Conservation (phyloP, 2,329 filamentous ascomycete species). For the Cladorrhinum sp. region DNA sequence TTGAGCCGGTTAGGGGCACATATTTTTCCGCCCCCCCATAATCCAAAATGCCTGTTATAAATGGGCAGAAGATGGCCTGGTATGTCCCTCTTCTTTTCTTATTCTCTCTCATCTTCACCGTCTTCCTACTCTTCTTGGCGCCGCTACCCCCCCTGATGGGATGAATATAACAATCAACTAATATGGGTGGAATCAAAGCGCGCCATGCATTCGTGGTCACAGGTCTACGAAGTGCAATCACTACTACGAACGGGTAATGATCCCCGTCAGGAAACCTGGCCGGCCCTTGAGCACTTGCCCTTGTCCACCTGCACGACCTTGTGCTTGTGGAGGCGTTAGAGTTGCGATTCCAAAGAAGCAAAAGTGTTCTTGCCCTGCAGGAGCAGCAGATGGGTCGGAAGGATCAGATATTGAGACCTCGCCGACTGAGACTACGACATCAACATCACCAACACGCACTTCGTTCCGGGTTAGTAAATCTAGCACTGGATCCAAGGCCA, state of each 20-base stretch:
- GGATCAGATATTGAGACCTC: conserved; percentile 23
- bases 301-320: conserved; percentile 60
- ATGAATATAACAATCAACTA: background rate
- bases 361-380: conserved; percentile 48
- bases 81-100: conserved; percentile 42
- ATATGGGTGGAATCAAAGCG: conserved; percentile 42
- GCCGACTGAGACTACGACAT: conserved; percentile 33
- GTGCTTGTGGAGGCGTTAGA: conserved; percentile 61
- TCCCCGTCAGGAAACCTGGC: conserved; percentile 69
- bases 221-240: conserved; percentile 74
- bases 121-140: background rate
- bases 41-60: conserved; percentile 61
- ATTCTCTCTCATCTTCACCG: background rate
- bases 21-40: background rate
- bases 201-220: conserved; percentile 73
- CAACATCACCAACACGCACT: conserved; percentile 36
- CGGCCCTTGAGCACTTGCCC: conserved; percentile 68
- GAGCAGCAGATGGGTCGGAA: conserved; percentile 21
- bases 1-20: background rate
- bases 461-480: conserved; percentile 48
- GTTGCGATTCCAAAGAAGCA: conserved; percentile 60
- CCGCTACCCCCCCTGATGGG: background rate
- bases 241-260: conserved; percentile 62
- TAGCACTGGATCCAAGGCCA: conserved; percentile 34
- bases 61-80: conserved; percentile 73